Evolutionary conservation across 75 land plant genomes (phyloP).

Genomic region (Pinus albicaulis): DNA sequence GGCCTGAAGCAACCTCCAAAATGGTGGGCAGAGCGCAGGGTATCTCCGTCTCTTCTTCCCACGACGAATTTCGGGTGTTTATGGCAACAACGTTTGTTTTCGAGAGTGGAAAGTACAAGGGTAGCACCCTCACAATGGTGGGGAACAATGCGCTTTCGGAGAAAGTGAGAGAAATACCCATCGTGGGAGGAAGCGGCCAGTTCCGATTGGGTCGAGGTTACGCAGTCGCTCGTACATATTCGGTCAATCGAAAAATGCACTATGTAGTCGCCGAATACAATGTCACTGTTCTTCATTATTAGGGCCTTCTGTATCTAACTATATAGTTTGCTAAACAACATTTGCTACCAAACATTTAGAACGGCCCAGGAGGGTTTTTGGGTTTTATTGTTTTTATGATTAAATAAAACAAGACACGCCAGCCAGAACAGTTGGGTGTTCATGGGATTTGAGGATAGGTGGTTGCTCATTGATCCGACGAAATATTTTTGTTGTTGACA

Average conservation of each 20-base stretch:
- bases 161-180: conserved; percentile 46
- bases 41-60: conserved; percentile 20
- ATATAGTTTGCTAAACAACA: too few species aligned
- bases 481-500: too few species aligned
- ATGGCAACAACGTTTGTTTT: conserved; percentile 38
- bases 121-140: conserved; percentile 38
- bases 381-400: too few species aligned
- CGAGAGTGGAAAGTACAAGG: conserved; percentile 35
- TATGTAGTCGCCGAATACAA: conserved; percentile 26
- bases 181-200: conserved; percentile 52
- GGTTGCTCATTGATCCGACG: too few species aligned
- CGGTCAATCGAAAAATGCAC: conserved; percentile 16
- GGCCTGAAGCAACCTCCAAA: conserved; percentile 35
- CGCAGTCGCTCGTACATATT: conserved; percentile 24
- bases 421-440: too few species aligned
- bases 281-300: conserved; percentile 19
- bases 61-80: conserved; percentile 18
- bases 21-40: conserved; percentile 59
- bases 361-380: too few species aligned
- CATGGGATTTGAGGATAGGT: too few species aligned
- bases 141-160: conserved; percentile 30
- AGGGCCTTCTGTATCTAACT: too few species aligned
- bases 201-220: conserved; percentile 53
- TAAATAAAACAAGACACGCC: too few species aligned
- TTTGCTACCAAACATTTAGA: too few species aligned